A percentile compares a stretch with the other conserved stretches of the same genome.
Conservation (phyloP, 1,139 yeast species). For the Scheffersomyces titani region DNA sequence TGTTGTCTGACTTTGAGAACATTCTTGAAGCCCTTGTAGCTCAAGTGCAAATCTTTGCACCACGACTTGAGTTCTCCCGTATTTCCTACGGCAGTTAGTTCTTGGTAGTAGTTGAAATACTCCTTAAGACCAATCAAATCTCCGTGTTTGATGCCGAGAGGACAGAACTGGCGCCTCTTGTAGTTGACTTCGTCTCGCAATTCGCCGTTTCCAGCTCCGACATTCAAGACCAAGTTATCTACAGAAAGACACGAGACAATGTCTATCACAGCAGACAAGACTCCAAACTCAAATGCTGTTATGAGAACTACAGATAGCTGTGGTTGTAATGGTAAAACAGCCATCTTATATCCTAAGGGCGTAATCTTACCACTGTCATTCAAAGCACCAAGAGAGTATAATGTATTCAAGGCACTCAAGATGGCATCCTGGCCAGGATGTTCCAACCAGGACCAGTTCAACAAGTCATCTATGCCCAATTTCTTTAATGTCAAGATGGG, state of each 20-base stretch:
- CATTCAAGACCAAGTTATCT: constrained; percentile 76
- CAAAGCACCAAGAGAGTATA: constrained; percentile 78
- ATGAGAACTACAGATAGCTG: constrained; percentile 87
- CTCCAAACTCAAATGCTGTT: constrained; percentile 61
- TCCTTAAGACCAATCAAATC: constrained; percentile 86
- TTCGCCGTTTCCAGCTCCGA: constrained; percentile 66
- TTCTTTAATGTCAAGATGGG: constrained; percentile 83
- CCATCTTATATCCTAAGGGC: constrained; percentile 76
- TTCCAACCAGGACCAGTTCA: constrained; percentile 92
- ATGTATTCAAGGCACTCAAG: constrained; percentile 71
- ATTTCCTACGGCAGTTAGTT: constrained; percentile 41
- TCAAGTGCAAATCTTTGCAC: constrained; percentile 80
- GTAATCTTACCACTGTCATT: constrained; percentile 79
- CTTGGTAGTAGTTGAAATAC: constrained; percentile 60
- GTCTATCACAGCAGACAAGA: constrained; percentile 72
- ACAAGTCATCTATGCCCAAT: constrained; percentile 78
- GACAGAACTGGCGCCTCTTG: constrained; percentile 62
- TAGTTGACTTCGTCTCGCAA: constrained; percentile 76
- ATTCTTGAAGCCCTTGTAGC: constrained; percentile 77
- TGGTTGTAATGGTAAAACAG: constrained; percentile 86
- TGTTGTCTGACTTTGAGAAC: constrained; percentile 78
- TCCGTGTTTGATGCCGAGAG: constrained; percentile 71
- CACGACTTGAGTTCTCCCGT: constrained; percentile 61
- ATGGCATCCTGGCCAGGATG: constrained; percentile 82
- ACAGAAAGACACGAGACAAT: constrained; percentile 92